phyloP scores from a whole-genome alignment of 345 rosid genomes.

The Moricandia moricandioides region DNA sequence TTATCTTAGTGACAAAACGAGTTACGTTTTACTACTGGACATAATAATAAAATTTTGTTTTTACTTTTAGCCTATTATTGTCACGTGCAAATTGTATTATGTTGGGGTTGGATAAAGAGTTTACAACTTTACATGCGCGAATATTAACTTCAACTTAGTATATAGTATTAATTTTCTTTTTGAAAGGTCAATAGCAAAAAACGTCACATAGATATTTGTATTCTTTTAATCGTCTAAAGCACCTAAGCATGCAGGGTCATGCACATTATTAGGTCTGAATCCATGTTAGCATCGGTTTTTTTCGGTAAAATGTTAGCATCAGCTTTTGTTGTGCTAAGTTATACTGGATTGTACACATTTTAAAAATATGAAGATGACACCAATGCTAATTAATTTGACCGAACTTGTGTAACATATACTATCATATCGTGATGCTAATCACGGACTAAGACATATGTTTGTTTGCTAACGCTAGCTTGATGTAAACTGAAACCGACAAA shows the following conservation, averaged over 20 bases:
- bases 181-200: background rate
- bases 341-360: background rate
- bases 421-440: background rate
- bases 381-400: background rate
- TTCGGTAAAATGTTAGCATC: background rate
- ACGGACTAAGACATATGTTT: background rate
- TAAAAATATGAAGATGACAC: background rate
- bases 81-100: conserved; percentile 25
- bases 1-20: background rate
- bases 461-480: background rate
- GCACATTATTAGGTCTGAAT: background rate
- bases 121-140: conserved; percentile 27
- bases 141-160: conserved; percentile 5
- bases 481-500: background rate
- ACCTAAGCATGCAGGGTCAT: background rate
- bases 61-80: conserved; percentile 23
- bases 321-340: background rate
- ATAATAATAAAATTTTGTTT: background rate
- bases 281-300: background rate
- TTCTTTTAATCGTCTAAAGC: background rate
- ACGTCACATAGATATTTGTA: background rate
- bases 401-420: background rate
- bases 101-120: background rate
- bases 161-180: background rate
- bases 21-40: background rate